Percentiles rank a stretch among this genome's conserved stretches.
phyloP scores from a whole-genome alignment of 1,284 basidiomycete genomes.

The Coriolopsis trogii region DNA sequence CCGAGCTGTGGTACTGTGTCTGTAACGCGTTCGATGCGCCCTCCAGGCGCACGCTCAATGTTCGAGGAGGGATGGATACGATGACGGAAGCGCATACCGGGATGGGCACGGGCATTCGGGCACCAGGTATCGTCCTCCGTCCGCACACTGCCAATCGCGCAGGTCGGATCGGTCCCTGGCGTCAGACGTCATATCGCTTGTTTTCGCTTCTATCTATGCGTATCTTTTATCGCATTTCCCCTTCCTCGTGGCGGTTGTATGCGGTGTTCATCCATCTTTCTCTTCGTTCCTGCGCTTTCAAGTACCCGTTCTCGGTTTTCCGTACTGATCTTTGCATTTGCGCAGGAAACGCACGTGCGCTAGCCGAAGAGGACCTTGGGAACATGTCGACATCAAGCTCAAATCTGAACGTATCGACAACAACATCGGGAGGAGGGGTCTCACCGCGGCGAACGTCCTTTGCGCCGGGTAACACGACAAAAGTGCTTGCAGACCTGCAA shows the following conservation, averaged over 20 bases:
- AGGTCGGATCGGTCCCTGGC: not conserved
- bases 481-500: slow-evolving; percentile 82
- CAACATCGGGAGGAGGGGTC: slow-evolving; percentile 30
- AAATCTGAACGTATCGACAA: slow-evolving; percentile 27
- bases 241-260: too few species aligned
- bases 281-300: not conserved
- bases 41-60: too few species aligned
- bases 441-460: slow-evolving; percentile 56
- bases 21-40: too few species aligned
- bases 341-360: slow-evolving; percentile 76
- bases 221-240: too few species aligned
- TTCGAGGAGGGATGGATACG: not conserved
- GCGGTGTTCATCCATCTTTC: too few species aligned
- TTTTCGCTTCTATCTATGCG: not conserved
- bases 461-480: slow-evolving; percentile 78
- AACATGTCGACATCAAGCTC: slow-evolving; percentile 23
- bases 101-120: not conserved
- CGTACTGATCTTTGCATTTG: slow-evolving; percentile 9
- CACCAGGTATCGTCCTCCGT: slow-evolving; percentile 1
- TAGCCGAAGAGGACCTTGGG: slow-evolving; percentile 67
- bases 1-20: too few species aligned
- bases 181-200: not conserved
- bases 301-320: slow-evolving; percentile 11
- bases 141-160: not conserved
- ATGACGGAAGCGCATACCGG: not conserved